Conservation (phyloP, 495 filamentous ascomycete species). For the Neurospora discreta region DNA sequence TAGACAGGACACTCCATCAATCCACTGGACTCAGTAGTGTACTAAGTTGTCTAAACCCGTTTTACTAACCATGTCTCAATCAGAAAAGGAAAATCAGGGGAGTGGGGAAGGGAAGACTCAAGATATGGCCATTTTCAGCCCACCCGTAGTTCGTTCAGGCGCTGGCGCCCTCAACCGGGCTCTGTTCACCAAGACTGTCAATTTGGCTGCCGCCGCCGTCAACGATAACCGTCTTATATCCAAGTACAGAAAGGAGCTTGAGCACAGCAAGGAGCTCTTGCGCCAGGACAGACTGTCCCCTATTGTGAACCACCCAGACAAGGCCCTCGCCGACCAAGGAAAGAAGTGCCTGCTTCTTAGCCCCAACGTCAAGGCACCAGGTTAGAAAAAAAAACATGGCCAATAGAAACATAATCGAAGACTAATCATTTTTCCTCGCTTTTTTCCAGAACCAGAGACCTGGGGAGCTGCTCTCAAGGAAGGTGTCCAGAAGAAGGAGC, state of each 20-base stretch:
- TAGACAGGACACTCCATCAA: not conserved
- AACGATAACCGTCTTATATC: constrained; percentile 61
- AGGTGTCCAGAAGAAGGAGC: constrained; percentile 51
- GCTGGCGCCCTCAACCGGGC: constrained; percentile 64
- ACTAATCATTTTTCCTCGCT: constrained; percentile 2
- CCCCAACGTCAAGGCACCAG: constrained; percentile 55
- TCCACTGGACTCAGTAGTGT: constrained; percentile 57
- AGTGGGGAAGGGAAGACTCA: constrained; percentile 1
- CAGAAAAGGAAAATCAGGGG: not conserved
- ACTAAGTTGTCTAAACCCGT: constrained; percentile 5
- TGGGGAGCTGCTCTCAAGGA: constrained; percentile 61
- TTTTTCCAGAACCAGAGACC: constrained; percentile 52
- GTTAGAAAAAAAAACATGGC: constrained; percentile 28
- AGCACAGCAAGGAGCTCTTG: constrained; percentile 48
- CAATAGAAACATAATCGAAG: not conserved
- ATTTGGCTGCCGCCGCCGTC: constrained; percentile 68
- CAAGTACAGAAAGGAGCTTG: constrained; percentile 48
- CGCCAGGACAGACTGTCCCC: constrained; percentile 40
- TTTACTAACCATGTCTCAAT: not conserved
- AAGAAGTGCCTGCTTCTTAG: constrained; percentile 66
- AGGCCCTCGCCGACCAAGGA: constrained; percentile 39
- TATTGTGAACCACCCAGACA: constrained; percentile 42
- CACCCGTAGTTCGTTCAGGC: constrained; percentile 62
- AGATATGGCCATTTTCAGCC: constrained; percentile 48
- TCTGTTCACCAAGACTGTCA: constrained; percentile 66